Conservation (phyloP, 805 yeast genomes). For the Hanseniaspora vineae region DNA sequence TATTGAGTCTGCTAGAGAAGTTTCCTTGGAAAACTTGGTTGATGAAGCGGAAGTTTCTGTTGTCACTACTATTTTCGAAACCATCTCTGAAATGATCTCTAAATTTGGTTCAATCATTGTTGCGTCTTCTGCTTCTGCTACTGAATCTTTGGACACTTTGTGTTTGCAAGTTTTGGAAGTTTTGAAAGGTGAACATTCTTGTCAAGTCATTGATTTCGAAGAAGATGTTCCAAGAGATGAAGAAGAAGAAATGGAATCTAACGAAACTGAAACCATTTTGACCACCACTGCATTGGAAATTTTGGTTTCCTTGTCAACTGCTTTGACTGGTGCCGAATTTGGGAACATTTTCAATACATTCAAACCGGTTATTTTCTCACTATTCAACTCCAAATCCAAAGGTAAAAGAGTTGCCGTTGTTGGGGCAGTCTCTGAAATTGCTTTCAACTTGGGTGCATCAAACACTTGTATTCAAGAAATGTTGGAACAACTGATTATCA, state of each 20-base stretch:
- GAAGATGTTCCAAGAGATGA: slow-evolving; percentile 34
- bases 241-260: slow-evolving; percentile 38
- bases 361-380: slow-evolving; percentile 47
- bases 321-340: slow-evolving; percentile 65
- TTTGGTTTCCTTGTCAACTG: slow-evolving; percentile 58
- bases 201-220: slow-evolving; percentile 65
- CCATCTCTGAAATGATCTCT: slow-evolving; percentile 52
- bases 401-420: slow-evolving; percentile 71
- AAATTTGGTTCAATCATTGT: slow-evolving; percentile 60
- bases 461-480: slow-evolving; percentile 62
- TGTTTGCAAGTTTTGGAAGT: slow-evolving; percentile 61
- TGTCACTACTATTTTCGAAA: slow-evolving; percentile 69
- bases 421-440: slow-evolving; percentile 86
- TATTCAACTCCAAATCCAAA: slow-evolving; percentile 48
- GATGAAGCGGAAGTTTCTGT: slow-evolving; percentile 78
- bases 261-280: slow-evolving; percentile 53
- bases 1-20: slow-evolving; percentile 51
- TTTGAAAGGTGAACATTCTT: slow-evolving; percentile 70
- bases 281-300: slow-evolving; percentile 82
- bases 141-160: slow-evolving; percentile 48
- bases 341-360: slow-evolving; percentile 56
- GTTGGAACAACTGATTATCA: slow-evolving; percentile 53
- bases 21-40: slow-evolving; percentile 47
- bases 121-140: slow-evolving; percentile 45
- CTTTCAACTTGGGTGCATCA: slow-evolving; percentile 52